Percentiles rank a stretch among this genome's conserved stretches.
phyloP scores from a whole-genome alignment of 495 filamentous ascomycete genomes.

The Penicillium coprophilum region DNA sequence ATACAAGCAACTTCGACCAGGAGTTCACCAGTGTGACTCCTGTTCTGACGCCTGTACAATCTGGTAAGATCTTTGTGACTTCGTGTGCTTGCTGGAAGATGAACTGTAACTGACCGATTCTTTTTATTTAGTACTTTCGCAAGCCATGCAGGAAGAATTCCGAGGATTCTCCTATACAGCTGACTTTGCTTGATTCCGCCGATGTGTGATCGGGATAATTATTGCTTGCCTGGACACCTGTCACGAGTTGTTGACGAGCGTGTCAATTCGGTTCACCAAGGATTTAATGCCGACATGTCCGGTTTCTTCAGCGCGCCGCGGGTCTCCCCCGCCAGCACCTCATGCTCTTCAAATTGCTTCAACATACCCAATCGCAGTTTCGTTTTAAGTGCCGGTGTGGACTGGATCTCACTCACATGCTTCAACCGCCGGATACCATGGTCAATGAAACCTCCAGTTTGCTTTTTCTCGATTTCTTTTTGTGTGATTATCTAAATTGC shows the following conservation, averaged over 20 bases:
- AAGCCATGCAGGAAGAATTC: slow-evolving; percentile 99
- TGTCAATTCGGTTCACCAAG: slow-evolving; percentile 4
- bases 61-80: slow-evolving; percentile 62
- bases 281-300: slow-evolving; percentile 13
- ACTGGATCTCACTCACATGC: slow-evolving; percentile 21
- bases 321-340: slow-evolving; percentile 15
- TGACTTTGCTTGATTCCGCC: slow-evolving; percentile 56
- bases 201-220: slow-evolving; percentile 18
- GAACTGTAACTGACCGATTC: slow-evolving; percentile 15
- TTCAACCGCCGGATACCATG: slow-evolving; percentile 28
- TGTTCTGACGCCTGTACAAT: slow-evolving; percentile 94
- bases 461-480: slow-evolving; percentile 15
- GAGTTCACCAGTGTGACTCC: slow-evolving; percentile 99
- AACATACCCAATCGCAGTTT: slow-evolving; percentile 33
- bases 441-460: slow-evolving; percentile 22
- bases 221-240: slow-evolving; percentile 14
- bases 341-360: slow-evolving; percentile 25
- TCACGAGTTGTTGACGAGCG: slow-evolving; percentile 7
- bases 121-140: slow-evolving; percentile 74
- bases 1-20: slow-evolving; percentile 98
- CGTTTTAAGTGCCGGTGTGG: slow-evolving; percentile 27
- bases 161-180: slow-evolving; percentile 95
- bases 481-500: slow-evolving; percentile 30
- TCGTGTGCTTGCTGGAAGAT: background rate
- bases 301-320: slow-evolving; percentile 19